Base-by-base conservation (phyloP, 2,329 filamentous ascomycete genomes). In the Ascosphaera pollenicola region DNA sequence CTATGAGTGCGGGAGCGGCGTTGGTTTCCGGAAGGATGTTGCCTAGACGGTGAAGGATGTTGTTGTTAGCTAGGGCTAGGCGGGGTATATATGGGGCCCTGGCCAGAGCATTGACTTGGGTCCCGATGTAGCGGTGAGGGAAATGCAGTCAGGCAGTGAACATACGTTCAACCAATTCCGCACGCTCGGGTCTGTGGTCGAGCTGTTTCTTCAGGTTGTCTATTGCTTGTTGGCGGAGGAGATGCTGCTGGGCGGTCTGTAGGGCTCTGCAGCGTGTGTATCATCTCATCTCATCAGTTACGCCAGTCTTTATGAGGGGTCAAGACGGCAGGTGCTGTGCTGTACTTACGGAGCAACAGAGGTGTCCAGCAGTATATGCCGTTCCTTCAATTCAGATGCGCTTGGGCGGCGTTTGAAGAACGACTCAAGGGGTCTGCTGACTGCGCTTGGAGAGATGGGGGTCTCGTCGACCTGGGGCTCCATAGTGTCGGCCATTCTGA, bases 11-110 rank as follows among this genome's bases (percentile, higher is more conserved):
- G 0, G 85, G 84, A 0, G 84, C 83, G 15, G 78, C 82, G 39
- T 59, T 77, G 24, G 78, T 78, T 41, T 75, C 73, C 18, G 81
- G 80, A 18, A 94, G 74, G 55, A 94, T 93, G 59, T 93, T 92
- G 48, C 75, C 80, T 87, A 49, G 40, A 40, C 16, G 44, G 24
- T 35, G 40, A 38, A 44, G 39, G 45, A 28, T 44, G n/a, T n/a
- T n/a, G n/a, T n/a, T n/a, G n/a, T n/a, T n/a, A n/a, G n/a, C n/a
- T n/a, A n/a, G n/a, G 34, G 42, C 41, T 39, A 28, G 41, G 13
- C 31, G 21, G 26, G 16, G 31, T 18, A 8, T 5, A 31, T 32
- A 28, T 30, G 13, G 15, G 24, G 15, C 35, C 31, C 34, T 37
- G 11, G n/a, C n/a, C n/a, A n/a, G n/a, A n/a, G n/a, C n/a, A n/a